Base-by-base conservation (phyloP, 1,139 yeast species). In the Geotrichum siamense region DNA sequence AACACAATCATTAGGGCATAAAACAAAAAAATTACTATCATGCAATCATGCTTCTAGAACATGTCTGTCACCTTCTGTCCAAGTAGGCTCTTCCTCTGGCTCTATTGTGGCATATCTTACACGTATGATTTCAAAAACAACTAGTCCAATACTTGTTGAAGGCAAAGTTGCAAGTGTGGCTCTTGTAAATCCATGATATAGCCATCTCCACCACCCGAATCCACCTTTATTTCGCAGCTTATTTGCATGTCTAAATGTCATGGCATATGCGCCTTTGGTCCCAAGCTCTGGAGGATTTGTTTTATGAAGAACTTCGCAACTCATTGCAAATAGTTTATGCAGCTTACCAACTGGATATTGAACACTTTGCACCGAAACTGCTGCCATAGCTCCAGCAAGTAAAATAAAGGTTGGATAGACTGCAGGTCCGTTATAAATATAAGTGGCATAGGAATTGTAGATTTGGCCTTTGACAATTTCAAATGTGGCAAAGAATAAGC, bases 321-420 rank as follows among this genome's bases (percentile, higher is more conserved):
- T 68, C 31, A 87, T 74, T 38, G 83, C 69, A 61, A 87, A 94
- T 30, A 89, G 69, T 52, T 79, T 81, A 56, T 89, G 97, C 26
- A 87, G 64, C 60, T 83, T 85, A 13, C 79, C 71, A 29, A 89
- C 68, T 0, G 97, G 97, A 55, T 81, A 87, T 55, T 87, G 96
- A 6, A 87, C 78, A 5, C 80, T 72, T 50, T 87, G 78, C 21
- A 89, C 66, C 0, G 87, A 71, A 28, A 80, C 69, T 0, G 96
- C 91, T 0, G 97, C 95, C 3, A 84, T 71, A 12, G 93, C 87
- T 8, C 97, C 97, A 0, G 94, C 96, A n/a, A 82, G 54, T 32
- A 89, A 70, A 3, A 86, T 76, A 60, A 84, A 85, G 1, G 82
- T 64, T 6, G 94, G 80, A 54, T 77, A 78, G 3, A 48, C 44